A percentile compares a stretch with the other conserved stretches of the same genome.
Evolutionary conservation across 2,329 filamentous ascomycete species (phyloP).

Genomic region (Phaeosphaeria sp.): DNA sequence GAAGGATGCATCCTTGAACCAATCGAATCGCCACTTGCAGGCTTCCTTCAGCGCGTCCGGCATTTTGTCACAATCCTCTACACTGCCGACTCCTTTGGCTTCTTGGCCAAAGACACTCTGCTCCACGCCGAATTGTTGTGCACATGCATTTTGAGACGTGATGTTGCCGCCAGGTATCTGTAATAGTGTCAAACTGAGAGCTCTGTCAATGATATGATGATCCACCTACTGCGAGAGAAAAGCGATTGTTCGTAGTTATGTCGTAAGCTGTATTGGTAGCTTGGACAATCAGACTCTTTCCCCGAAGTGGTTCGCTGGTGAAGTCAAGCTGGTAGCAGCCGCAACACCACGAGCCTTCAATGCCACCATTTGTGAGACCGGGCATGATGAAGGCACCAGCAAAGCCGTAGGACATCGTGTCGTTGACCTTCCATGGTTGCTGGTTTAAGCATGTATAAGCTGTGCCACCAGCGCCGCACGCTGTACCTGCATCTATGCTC

Average conservation of each 20-base stretch:
- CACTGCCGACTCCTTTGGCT: constrained; percentile 33
- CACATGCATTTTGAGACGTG: constrained; percentile 42
- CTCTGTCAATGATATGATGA: not conserved
- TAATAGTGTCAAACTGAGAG: constrained; percentile 13
- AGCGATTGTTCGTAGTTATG: constrained; percentile 40
- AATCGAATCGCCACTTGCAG: constrained; percentile 46
- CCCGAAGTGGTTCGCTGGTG: constrained; percentile 61
- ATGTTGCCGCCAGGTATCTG: constrained; percentile 48
- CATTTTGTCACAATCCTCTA: constrained; percentile 43
- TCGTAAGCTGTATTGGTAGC: constrained; percentile 66
- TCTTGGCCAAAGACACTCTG: constrained; percentile 43
- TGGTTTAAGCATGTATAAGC: constrained; percentile 67
- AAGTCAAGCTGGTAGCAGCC: constrained; percentile 69
- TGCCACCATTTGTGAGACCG: constrained; percentile 48
- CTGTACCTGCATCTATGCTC: constrained; percentile 57
- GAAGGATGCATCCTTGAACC: constrained; percentile 42
- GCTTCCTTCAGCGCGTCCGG: constrained; percentile 34
- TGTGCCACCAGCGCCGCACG: constrained; percentile 61
- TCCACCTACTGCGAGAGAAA: constrained; percentile 44
- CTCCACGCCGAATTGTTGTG: constrained; percentile 39
- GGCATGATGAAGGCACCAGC: constrained; percentile 64
- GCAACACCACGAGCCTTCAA: constrained; percentile 70
- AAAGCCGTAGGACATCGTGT: constrained; percentile 68
- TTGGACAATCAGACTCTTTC: constrained; percentile 70
- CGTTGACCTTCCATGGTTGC: constrained; percentile 67